phyloP scores from a whole-genome alignment of 2,329 filamentous ascomycete genomes.

The Lasiodiplodia citricola region DNA sequence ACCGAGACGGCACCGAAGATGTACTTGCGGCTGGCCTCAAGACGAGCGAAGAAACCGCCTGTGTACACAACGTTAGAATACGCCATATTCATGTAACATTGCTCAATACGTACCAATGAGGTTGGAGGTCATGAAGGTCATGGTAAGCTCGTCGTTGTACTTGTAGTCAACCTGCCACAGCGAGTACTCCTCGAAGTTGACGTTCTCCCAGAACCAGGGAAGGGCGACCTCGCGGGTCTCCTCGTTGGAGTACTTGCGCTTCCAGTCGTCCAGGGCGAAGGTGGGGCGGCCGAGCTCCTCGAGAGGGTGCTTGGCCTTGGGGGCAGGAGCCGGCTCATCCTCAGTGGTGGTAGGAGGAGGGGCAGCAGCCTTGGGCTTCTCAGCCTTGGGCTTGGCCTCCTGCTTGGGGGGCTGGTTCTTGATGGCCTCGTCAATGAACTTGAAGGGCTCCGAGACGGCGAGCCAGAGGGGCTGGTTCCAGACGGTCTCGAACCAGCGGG shows the following conservation, averaged over 20 bases:
- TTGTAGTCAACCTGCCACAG: slow-evolving; percentile 96
- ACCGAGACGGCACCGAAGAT: slow-evolving; percentile 91
- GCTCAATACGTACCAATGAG: slow-evolving; percentile 70
- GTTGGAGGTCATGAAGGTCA: slow-evolving; percentile 99
- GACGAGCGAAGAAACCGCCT: slow-evolving; percentile 94
- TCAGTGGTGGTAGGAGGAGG: slow-evolving; percentile 65
- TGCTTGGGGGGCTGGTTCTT: slow-evolving; percentile 78
- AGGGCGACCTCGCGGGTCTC: slow-evolving; percentile 81
- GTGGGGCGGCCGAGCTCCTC: slow-evolving; percentile 81
- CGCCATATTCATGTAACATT: background rate
- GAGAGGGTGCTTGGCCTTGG: slow-evolving; percentile 96
- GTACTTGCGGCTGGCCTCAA: slow-evolving; percentile 98
- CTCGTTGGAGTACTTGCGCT: slow-evolving; percentile 98
- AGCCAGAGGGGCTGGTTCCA: slow-evolving; percentile 92
- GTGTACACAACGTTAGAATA: slow-evolving; percentile 29
- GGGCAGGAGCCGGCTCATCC: slow-evolving; percentile 64
- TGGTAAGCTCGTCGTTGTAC: slow-evolving; percentile 97
- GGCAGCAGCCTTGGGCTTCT: slow-evolving; percentile 60
- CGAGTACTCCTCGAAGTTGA: slow-evolving; percentile 93
- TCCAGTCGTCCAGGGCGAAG: slow-evolving; percentile 93
- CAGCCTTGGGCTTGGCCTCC: slow-evolving; percentile 68
- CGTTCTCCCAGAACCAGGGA: slow-evolving; percentile 98
- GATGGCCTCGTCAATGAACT: slow-evolving; percentile 80
- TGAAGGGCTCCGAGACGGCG: slow-evolving; percentile 74
- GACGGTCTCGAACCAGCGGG: slow-evolving; percentile 94